Conservation (phyloP, 2,329 filamentous ascomycete genomes). For the Tolypocladium tundrense region DNA sequence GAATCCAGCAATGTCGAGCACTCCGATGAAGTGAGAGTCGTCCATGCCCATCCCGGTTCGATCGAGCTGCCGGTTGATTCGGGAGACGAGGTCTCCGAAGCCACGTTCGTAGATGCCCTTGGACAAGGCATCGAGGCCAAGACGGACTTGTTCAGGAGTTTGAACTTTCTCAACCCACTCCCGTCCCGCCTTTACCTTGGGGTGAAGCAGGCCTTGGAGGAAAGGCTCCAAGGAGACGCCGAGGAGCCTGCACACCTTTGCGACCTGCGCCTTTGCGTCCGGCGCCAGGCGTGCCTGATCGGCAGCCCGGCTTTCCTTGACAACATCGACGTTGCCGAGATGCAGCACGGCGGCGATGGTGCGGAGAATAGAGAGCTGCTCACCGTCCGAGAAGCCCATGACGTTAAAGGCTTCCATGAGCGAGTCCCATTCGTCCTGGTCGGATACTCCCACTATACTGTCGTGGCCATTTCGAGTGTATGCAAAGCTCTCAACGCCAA, state of each 20-base stretch:
- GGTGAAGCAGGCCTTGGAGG: slow-evolving; percentile 78
- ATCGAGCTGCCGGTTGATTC: slow-evolving; percentile 88
- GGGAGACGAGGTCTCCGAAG: slow-evolving; percentile 83
- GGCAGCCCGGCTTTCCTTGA: slow-evolving; percentile 80
- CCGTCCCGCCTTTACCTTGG: slow-evolving; percentile 85
- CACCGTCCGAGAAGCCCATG: slow-evolving; percentile 84
- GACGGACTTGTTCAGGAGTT: slow-evolving; percentile 88
- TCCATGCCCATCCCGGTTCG: slow-evolving; percentile 74
- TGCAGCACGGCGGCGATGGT: slow-evolving; percentile 89
- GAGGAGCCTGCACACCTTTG: slow-evolving; percentile 72
- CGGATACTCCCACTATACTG: slow-evolving; percentile 80
- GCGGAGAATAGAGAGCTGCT: slow-evolving; percentile 72
- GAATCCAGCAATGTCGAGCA: slow-evolving; percentile 97
- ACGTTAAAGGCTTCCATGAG: slow-evolving; percentile 87
- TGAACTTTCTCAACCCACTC: slow-evolving; percentile 99
- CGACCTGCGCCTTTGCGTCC: slow-evolving; percentile 64
- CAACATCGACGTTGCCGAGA: slow-evolving; percentile 80
- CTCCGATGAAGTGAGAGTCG: slow-evolving; percentile 91
- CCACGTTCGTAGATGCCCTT: slow-evolving; percentile 97
- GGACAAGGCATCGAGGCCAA: slow-evolving; percentile 79
- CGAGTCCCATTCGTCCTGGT: slow-evolving; percentile 79
- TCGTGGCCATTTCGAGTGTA: slow-evolving; percentile 92
- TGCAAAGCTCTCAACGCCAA: slow-evolving; percentile 76
- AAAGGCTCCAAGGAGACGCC: slow-evolving; percentile 81
- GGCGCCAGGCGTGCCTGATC: slow-evolving; percentile 79